Conservation (phyloP, 257 asterid species). For the Ilex asprella region DNA sequence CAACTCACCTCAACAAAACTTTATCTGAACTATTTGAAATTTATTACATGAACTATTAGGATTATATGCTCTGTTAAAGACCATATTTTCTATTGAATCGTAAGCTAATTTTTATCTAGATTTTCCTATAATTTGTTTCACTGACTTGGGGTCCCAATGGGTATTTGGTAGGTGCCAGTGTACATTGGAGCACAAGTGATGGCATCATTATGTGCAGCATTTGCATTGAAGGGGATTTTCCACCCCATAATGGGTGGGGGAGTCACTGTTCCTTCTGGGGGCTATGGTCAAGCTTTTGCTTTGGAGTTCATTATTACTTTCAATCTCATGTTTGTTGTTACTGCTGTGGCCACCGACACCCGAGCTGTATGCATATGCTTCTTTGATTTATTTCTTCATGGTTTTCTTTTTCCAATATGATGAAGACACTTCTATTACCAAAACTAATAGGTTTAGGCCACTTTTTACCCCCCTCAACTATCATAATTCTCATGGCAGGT, state of each 20-base stretch:
- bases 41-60: no score
- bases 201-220: constrained; percentile 65
- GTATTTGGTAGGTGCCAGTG: constrained; percentile 49
- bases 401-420: background rate
- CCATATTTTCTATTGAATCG: no score
- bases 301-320: constrained; percentile 72
- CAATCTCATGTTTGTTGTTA: constrained; percentile 90
- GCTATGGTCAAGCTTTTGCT: constrained; percentile 60
- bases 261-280: constrained; percentile 59
- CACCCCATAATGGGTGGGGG: constrained; percentile 80
- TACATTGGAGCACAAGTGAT: constrained; percentile 69
- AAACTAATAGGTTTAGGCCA: no score
- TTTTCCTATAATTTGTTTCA: no score
- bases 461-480: no score
- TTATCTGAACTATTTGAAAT: no score
- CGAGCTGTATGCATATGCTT: constrained; percentile 60
- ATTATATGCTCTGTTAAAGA: no score
- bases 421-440: no score
- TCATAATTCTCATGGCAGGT: no score
- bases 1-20: no score
- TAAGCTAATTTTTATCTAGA: no score
- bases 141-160: background rate
- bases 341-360: constrained; percentile 87
- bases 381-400: background rate
- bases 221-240: constrained; percentile 47